These are phyloP conservation scores for Diphasiastrum complanatum DNA, from an alignment of 83 land plant species.

Conservation along the genomic window DNA sequence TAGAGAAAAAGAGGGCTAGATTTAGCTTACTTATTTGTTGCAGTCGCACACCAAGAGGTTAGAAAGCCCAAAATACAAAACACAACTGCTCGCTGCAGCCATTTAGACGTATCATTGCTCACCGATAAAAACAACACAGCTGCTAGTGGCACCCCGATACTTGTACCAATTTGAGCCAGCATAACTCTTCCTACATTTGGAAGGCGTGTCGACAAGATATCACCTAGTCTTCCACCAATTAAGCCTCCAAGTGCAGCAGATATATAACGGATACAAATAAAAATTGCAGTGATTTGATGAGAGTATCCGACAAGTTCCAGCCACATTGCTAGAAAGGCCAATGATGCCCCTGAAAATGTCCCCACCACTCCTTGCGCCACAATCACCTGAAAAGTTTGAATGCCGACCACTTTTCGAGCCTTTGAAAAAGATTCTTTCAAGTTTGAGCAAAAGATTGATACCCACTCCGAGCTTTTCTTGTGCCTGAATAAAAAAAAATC, in stretches of 20 bases:
- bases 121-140: constrained; percentile 47
- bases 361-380: constrained; percentile 78
- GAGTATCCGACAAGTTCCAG: constrained; percentile 70
- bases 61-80: constrained; percentile 50
- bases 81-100: constrained; percentile 41
- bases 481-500: too few species aligned
- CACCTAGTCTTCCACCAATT: constrained; percentile 74
- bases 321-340: constrained; percentile 80
- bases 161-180: constrained; percentile 65
- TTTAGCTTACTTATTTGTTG: constrained; percentile 80
- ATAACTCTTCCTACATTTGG: constrained; percentile 72
- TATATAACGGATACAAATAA: constrained; percentile 39
- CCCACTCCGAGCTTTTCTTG: too few species aligned
- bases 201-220: constrained; percentile 39
- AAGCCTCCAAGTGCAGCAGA: constrained; percentile 55
- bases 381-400: constrained; percentile 59
- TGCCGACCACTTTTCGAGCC: constrained; percentile 49
- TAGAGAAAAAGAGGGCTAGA: too few species aligned
- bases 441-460: too few species aligned
- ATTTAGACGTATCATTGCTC: constrained; percentile 45
- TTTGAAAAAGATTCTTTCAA: constrained; percentile 39
- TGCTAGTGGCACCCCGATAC: constrained; percentile 52
- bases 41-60: constrained; percentile 72
- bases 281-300: constrained; percentile 46
- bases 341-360: constrained; percentile 71